phyloP scores from a whole-genome alignment of 2,329 filamentous ascomycete species.

The Phialemonium atrogriseum region DNA sequence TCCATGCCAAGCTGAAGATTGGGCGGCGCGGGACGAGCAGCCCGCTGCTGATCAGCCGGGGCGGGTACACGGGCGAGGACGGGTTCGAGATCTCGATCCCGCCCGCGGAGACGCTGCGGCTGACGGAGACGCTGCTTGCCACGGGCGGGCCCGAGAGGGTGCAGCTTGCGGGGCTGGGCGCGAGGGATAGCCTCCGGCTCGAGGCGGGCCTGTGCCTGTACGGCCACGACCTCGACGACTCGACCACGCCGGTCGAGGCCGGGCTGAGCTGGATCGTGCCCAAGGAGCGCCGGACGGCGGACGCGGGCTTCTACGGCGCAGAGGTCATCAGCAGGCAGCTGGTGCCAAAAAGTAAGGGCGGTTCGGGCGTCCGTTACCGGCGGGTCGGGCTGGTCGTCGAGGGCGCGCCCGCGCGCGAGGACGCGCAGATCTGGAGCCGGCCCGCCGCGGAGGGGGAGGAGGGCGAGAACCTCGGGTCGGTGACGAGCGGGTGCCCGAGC shows the following conservation, averaged over 20 bases:
- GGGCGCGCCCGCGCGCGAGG: conserved; percentile 84
- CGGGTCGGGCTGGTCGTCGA: conserved; percentile 76
- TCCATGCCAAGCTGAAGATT: conserved; percentile 56
- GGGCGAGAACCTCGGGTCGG: conserved; percentile 61
- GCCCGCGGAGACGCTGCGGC: conserved; percentile 51
- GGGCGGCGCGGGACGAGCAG: conserved; percentile 32
- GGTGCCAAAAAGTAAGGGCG: conserved; percentile 63
- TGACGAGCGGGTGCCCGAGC: conserved; percentile 87
- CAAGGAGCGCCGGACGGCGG: conserved; percentile 58
- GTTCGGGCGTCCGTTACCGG: conserved; percentile 58
- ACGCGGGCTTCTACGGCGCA: conserved; percentile 76
- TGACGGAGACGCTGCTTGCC: conserved; percentile 63
- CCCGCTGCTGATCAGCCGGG: conserved; percentile 69
- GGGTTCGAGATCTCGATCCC: conserved; percentile 94
- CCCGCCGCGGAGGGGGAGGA: conserved; percentile 26
- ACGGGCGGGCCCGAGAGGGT: conserved; percentile 53
- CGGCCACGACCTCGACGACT: conserved; percentile 89
- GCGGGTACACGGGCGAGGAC: conserved; percentile 95
- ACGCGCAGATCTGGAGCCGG: conserved; percentile 64
- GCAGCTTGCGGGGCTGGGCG: conserved; percentile 79
- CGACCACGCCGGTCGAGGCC: conserved; percentile 51
- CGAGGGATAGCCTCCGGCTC: conserved; percentile 83
- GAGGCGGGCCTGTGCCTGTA: conserved; percentile 99
- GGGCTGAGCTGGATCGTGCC: conserved; percentile 71
- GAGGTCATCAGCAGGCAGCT: conserved; percentile 71